phyloP scores from a whole-genome alignment of 257 asterid genomes.

The Gynochthodes officinalis region DNA sequence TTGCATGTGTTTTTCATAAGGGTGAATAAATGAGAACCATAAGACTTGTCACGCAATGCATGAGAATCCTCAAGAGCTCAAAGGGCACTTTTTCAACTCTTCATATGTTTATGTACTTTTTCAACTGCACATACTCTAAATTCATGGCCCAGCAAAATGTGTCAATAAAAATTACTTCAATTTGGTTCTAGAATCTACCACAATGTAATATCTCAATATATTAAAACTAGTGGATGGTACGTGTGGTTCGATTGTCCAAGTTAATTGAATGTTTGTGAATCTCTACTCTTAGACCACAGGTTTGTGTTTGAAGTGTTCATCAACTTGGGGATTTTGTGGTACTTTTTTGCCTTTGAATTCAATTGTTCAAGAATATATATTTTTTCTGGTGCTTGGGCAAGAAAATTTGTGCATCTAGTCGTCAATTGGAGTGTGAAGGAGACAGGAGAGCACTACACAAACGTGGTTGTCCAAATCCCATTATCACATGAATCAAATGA shows the following conservation, averaged over 20 bases:
- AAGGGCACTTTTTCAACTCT: no score
- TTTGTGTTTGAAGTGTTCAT: no score
- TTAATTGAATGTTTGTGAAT: no score
- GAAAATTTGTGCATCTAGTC: neutral
- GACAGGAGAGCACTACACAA: neutral
- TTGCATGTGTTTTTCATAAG: neutral
- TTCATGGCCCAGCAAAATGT: neutral
- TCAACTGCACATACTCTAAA: neutral
- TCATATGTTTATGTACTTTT: neutral
- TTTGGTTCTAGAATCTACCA: no score
- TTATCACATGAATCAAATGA: neutral
- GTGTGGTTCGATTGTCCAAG: no score
- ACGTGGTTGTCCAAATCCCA: neutral
- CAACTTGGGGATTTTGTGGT: no score
- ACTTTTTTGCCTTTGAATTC: neutral
- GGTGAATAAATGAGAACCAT: neutral
- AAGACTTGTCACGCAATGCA: conserved; percentile 5
- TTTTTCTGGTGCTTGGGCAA: neutral
- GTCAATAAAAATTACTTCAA: no score
- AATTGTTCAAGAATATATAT: neutral
- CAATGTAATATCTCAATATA: no score
- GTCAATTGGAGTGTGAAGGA: neutral
- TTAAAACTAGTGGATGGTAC: neutral
- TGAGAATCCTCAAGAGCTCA: neutral
- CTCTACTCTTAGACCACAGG: no score